These are phyloP conservation scores for Talaromyces sp. DNA, from an alignment of 2,329 filamentous ascomycete genomes.

Conservation along the genomic window DNA sequence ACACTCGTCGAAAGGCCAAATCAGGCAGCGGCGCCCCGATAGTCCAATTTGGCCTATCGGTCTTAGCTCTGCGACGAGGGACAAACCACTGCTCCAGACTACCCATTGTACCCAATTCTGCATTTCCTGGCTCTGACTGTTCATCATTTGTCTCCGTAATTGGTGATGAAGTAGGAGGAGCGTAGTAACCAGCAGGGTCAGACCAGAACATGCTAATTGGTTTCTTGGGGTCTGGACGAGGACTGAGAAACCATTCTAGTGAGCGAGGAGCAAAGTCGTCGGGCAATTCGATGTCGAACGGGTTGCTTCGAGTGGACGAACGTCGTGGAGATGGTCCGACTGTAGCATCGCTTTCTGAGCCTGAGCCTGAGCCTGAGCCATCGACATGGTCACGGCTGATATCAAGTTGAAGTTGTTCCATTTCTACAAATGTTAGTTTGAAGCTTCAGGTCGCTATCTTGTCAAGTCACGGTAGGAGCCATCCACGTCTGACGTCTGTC, in stretches of 20 bases:
- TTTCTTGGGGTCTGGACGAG: constrained; percentile 11
- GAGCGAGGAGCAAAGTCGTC: constrained; percentile 5
- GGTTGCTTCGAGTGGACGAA: constrained; percentile 9
- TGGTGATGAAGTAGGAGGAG: neutral
- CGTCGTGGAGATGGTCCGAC: neutral
- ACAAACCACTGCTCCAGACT: constrained; percentile 8
- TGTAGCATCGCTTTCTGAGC: neutral
- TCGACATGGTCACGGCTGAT: neutral
- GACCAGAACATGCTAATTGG: constrained; percentile 13
- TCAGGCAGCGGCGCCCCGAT: constrained; percentile 10
- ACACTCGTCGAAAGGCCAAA: constrained; percentile 4
- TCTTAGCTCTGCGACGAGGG: neutral
- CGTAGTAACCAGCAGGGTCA: constrained; percentile 9
- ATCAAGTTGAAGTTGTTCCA: neutral
- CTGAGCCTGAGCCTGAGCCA: neutral
- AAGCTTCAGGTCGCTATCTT: neutral
- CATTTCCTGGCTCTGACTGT: neutral
- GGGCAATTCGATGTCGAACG: constrained; percentile 11
- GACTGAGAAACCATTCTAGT: constrained; percentile 13
- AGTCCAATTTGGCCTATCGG: constrained; percentile 4
- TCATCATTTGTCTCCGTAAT: neutral
- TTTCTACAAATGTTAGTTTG: neutral
- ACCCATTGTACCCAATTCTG: constrained; percentile 10
- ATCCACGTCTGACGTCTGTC: neutral
- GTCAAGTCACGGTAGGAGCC: neutral